phyloP scores from a whole-genome alignment of 441 rosid species.

The Erodium trifolium region DNA sequence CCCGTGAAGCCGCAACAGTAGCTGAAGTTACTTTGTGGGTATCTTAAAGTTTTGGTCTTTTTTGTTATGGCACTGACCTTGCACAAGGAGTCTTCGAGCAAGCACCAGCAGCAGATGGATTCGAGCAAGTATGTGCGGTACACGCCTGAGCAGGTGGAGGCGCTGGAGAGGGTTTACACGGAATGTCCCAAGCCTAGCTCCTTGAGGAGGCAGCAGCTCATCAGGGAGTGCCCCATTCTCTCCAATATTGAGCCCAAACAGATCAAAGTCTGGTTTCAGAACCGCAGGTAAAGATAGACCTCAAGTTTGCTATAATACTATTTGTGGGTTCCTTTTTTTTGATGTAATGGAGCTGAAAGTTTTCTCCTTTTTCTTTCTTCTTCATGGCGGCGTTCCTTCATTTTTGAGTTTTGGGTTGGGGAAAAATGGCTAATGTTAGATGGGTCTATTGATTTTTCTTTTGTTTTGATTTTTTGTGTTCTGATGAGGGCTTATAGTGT shows the following conservation, averaged over 20 bases:
- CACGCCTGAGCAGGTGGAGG: constrained; percentile 98
- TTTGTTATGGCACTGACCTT: neutral
- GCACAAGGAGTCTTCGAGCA: neutral
- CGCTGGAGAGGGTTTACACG: constrained; percentile 85
- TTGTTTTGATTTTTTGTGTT: neutral
- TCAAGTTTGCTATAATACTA: neutral
- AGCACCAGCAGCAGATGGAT: constrained; percentile 1
- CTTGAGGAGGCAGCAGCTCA: constrained; percentile 78
- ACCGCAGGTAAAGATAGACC: constrained; percentile 53
- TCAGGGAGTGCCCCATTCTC: constrained; percentile 89
- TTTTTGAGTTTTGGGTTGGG: neutral
- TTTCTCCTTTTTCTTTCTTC: neutral
- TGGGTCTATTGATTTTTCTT: no score
- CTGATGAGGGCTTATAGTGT: neutral
- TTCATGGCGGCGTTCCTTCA: no score
- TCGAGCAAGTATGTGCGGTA: constrained; percentile 74
- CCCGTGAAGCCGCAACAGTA: neutral
- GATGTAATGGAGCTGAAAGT: constrained; percentile 2
- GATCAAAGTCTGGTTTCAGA: constrained; percentile 99
- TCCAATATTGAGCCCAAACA: constrained; percentile 92
- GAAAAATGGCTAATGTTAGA: neutral
- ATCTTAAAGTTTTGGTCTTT: neutral
- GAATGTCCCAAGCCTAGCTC: constrained; percentile 99
- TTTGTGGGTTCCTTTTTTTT: neutral
- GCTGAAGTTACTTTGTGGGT: neutral